phyloP scores from a whole-genome alignment of 208 protist genomes.

The Acanthamoeba sp. region DNA sequence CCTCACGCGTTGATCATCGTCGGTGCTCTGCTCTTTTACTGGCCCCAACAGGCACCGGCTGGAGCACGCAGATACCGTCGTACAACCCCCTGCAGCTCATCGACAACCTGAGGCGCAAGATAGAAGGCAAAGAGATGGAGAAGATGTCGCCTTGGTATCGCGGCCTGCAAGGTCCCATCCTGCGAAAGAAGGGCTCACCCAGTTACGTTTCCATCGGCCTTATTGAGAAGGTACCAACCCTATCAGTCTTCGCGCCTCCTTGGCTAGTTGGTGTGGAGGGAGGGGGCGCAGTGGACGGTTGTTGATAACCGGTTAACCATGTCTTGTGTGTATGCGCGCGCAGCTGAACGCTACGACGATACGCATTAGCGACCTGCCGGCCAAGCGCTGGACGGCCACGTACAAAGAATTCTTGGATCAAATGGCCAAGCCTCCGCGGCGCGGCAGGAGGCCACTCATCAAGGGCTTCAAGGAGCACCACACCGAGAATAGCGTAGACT shows the following conservation, averaged over 20 bases:
- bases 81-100: slow-evolving; percentile 98
- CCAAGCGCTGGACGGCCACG: slow-evolving; percentile 1
- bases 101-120: slow-evolving; percentile 90
- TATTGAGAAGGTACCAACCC: background rate
- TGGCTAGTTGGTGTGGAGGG: no score
- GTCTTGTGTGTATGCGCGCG: background rate
- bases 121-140: slow-evolving; percentile 92
- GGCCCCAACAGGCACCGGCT: slow-evolving; percentile 95
- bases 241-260: no score
- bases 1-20: no score
- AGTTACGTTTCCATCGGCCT: slow-evolving; percentile 23
- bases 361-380: background rate
- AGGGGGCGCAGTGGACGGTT: no score
- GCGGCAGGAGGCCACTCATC: slow-evolving; percentile 70
- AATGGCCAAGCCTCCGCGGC: slow-evolving; percentile 87
- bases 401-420: slow-evolving; percentile 93
- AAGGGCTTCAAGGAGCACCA: slow-evolving; percentile 61
- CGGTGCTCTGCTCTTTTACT: no score
- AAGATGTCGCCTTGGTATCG: slow-evolving; percentile 97
- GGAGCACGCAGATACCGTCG: slow-evolving; percentile 97
- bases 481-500: slow-evolving; percentile 77
- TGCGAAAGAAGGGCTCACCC: background rate
- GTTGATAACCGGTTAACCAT: no score
- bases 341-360: background rate
- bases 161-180: slow-evolving; percentile 93